These are phyloP conservation scores for Nakazawaea ishiwadae DNA, from an alignment of 805 yeast species.

Conservation along the genomic window DNA sequence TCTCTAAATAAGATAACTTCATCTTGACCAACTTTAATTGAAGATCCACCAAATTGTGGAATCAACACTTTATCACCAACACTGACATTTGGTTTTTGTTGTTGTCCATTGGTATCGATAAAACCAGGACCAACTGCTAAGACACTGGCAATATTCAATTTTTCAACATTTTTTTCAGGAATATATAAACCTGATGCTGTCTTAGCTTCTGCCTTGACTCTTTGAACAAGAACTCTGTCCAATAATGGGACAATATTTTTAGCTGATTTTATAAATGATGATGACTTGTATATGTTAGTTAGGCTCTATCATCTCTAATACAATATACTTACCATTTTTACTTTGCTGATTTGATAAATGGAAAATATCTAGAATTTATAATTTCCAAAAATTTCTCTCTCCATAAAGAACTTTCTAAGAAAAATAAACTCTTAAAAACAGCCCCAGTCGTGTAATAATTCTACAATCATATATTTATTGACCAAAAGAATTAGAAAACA, in stretches of 20 bases:
- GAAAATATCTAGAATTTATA: too few relatives aligned
- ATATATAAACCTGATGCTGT: constrained; percentile 91
- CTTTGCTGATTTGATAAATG: too few relatives aligned
- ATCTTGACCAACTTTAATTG: constrained; percentile 84
- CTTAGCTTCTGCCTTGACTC: constrained; percentile 84
- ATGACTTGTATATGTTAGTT: constrained; percentile 22
- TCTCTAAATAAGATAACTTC: constrained; percentile 84
- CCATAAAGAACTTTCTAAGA: too few relatives aligned
- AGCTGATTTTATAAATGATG: constrained; percentile 71
- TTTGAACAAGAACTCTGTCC: constrained; percentile 95
- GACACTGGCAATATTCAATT: constrained; percentile 88
- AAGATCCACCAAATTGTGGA: constrained; percentile 91
- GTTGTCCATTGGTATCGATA: constrained; percentile 68
- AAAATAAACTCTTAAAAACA: too few relatives aligned
- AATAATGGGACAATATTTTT: constrained; percentile 87
- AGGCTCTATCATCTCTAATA: too few relatives aligned
- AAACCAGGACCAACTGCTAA: constrained; percentile 95
- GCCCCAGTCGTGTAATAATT: too few relatives aligned
- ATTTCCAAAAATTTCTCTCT: too few relatives aligned
- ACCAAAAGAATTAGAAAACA: too few relatives aligned
- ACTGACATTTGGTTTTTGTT: constrained; percentile 68
- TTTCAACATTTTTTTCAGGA: constrained; percentile 95
- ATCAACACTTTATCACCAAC: constrained; percentile 93
- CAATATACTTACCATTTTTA: constrained; percentile 1
- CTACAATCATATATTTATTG: too few relatives aligned